These are phyloP conservation scores for Lonicera japonica DNA, from an alignment of 129 eudicot species.

Conservation along the genomic window DNA sequence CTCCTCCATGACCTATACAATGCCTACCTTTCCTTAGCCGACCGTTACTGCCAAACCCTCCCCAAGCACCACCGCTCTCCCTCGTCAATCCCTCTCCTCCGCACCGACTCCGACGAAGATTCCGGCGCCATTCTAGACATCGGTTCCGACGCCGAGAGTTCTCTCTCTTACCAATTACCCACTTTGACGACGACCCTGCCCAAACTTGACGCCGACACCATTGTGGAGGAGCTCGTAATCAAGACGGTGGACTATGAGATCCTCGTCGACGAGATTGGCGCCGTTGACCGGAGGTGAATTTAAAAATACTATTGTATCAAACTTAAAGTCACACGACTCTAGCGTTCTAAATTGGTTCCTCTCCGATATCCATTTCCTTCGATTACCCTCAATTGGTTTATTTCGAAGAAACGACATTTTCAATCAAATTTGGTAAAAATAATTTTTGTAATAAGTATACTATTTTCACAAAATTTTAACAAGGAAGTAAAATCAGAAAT, in stretches of 20 bases:
- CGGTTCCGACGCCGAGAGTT: constrained; percentile 40
- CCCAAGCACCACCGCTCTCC: constrained; percentile 35
- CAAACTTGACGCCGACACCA: constrained; percentile 24
- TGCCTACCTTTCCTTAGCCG: constrained; percentile 61
- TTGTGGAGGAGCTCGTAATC: constrained; percentile 59
- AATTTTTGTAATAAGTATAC: too few relatives aligned
- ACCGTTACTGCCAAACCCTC: constrained; percentile 60
- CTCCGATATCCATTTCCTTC: too few relatives aligned
- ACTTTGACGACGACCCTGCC: not conserved
- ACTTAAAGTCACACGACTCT: too few relatives aligned
- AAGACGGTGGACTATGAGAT: constrained; percentile 58
- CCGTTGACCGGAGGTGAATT: constrained; percentile 26
- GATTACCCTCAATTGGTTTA: too few relatives aligned
- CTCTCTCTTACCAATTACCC: constrained; percentile 37
- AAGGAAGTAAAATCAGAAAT: too few relatives aligned
- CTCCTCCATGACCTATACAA: constrained; percentile 68
- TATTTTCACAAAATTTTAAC: too few relatives aligned
- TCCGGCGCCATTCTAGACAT: not conserved
- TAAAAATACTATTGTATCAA: too few relatives aligned
- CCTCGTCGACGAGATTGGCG: constrained; percentile 20
- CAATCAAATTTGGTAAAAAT: too few relatives aligned
- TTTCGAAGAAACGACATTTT: too few relatives aligned
- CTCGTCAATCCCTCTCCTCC: constrained; percentile 9
- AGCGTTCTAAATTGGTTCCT: too few relatives aligned
- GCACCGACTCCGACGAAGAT: not conserved